A percentile compares a stretch with the other conserved stretches of the same genome.
These are phyloP conservation scores for Thelephora ganbajun DNA, from an alignment of 768 basidiomycete species.

Conservation along the genomic window DNA sequence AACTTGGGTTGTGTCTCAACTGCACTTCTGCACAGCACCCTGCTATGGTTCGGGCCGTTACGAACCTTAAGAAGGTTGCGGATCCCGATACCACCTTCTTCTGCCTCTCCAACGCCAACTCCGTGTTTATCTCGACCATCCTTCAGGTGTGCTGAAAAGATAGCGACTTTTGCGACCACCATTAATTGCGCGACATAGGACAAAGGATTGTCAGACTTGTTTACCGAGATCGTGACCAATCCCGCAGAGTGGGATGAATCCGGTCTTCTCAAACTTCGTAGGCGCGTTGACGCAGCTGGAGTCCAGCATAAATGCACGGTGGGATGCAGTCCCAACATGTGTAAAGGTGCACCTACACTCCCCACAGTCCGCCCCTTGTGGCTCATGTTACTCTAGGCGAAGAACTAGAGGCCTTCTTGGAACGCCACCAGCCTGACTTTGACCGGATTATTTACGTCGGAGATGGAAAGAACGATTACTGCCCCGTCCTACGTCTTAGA, in stretches of 20 bases:
- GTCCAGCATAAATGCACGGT: conserved; percentile 75
- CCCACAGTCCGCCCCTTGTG: not conserved
- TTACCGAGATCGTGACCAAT: conserved; percentile 84
- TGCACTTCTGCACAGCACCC: conserved; percentile 56
- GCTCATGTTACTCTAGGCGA: conserved; percentile 40
- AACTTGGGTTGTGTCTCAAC: not conserved
- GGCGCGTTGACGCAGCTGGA: conserved; percentile 61
- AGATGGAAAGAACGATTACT: conserved; percentile 93
- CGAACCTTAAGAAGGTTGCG: conserved; percentile 47
- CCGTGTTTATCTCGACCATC: conserved; percentile 83
- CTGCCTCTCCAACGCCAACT: conserved; percentile 90
- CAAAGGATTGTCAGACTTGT: conserved; percentile 57
- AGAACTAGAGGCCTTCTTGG: conserved; percentile 76
- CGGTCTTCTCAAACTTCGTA: conserved; percentile 59
- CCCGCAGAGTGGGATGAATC: conserved; percentile 69
- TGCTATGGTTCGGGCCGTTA: conserved; percentile 89
- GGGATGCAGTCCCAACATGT: conserved; percentile 95
- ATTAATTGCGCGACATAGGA: conserved; percentile 29
- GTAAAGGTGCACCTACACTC: conserved; percentile 54
- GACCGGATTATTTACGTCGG: conserved; percentile 85
- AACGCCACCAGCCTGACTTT: conserved; percentile 40
- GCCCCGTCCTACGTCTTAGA: conserved; percentile 73
- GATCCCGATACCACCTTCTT: conserved; percentile 68
- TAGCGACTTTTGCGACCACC: not conserved
- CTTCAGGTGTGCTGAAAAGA: conserved; percentile 40